Evolutionary conservation across 2,329 filamentous ascomycete genomes (phyloP).

Genomic region (Cordyceps farinosa): DNA sequence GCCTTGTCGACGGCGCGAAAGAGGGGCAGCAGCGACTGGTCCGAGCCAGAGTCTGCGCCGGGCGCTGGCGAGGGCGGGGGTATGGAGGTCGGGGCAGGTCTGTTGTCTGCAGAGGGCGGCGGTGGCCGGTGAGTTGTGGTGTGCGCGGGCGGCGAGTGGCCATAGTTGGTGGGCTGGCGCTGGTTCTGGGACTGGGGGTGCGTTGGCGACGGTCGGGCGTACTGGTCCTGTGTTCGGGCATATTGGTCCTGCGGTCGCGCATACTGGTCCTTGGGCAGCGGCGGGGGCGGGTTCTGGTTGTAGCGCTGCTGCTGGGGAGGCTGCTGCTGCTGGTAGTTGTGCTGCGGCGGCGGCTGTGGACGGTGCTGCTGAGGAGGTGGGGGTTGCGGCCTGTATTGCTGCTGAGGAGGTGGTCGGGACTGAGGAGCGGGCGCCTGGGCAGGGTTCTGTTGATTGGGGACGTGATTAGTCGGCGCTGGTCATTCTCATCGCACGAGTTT

Average conservation of each 20-base stretch:
- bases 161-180: slow-evolving; percentile 34
- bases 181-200: slow-evolving; percentile 20
- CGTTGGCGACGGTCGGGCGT: slow-evolving; percentile 18
- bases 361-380: slow-evolving; percentile 20
- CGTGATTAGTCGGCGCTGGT: not conserved
- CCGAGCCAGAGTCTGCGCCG: slow-evolving; percentile 48
- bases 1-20: slow-evolving; percentile 91
- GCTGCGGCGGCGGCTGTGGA: slow-evolving; percentile 18
- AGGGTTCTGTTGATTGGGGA: slow-evolving; percentile 31
- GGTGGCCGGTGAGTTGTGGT: slow-evolving; percentile 37
- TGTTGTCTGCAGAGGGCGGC: slow-evolving; percentile 43
- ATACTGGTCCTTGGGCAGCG: slow-evolving; percentile 33
- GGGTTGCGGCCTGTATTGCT: slow-evolving; percentile 21
- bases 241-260: slow-evolving; percentile 27
- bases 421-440: slow-evolving; percentile 26
- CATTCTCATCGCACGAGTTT: not conserved
- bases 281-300: slow-evolving; percentile 47
- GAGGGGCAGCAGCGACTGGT: slow-evolving; percentile 74
- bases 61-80: slow-evolving; percentile 63
- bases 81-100: slow-evolving; percentile 55
- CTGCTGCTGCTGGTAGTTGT: slow-evolving; percentile 16
- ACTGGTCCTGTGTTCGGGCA: slow-evolving; percentile 22
- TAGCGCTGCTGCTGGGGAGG: slow-evolving; percentile 37
- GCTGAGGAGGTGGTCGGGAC: slow-evolving; percentile 20
- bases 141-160: slow-evolving; percentile 48